phyloP scores from a whole-genome alignment of 176 grass and related monocot species.

The Eleusine indica region DNA sequence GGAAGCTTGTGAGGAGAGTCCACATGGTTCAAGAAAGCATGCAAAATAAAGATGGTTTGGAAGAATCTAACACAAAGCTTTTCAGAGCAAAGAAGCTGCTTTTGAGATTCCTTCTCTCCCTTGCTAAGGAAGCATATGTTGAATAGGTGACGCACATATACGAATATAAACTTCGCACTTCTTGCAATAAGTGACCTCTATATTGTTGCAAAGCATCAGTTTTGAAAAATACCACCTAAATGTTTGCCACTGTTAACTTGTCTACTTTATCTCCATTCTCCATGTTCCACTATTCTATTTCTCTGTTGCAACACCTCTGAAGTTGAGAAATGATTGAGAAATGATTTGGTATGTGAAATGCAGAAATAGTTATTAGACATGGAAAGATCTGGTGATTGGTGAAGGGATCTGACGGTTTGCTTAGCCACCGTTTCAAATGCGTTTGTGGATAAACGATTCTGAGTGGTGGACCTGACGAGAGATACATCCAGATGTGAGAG shows the following conservation, averaged over 20 bases:
- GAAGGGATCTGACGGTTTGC: neutral
- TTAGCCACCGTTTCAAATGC: neutral
- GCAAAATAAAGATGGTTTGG: conserved; percentile 30
- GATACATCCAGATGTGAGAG: neutral
- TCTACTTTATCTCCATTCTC: neutral
- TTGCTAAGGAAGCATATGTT: conserved; percentile 61
- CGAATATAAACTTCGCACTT: neutral
- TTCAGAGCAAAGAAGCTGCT: conserved; percentile 67
- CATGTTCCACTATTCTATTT: neutral
- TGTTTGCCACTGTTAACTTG: neutral
- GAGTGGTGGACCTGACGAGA: neutral
- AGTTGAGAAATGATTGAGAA: too few species aligned
- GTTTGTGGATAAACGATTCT: neutral
- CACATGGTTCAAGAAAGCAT: conserved; percentile 62
- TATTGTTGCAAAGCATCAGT: neutral
- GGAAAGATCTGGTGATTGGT: neutral
- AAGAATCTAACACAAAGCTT: conserved; percentile 45
- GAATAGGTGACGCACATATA: conserved; percentile 49
- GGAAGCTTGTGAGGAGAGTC: conserved; percentile 73
- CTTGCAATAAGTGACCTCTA: neutral
- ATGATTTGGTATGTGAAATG: neutral
- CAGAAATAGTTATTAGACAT: neutral
- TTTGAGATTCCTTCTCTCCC: conserved; percentile 62
- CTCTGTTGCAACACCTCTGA: neutral
- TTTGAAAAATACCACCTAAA: neutral